phyloP scores from a whole-genome alignment of 306 rosid species.

The Sophora flavescens region DNA sequence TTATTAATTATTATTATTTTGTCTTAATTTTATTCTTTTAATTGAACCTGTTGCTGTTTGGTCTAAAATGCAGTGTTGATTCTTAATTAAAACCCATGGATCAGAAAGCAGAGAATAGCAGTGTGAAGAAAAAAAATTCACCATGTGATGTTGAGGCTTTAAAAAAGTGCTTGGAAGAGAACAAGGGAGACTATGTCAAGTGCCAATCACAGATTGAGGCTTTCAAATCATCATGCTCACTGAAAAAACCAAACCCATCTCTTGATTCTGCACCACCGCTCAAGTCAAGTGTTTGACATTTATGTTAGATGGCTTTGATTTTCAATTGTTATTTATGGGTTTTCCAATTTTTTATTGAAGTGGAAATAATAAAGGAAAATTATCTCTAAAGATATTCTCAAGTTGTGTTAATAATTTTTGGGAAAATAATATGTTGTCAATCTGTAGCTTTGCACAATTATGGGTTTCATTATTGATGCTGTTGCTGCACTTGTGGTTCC shows the following conservation, averaged over 20 bases:
- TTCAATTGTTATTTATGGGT: slow-evolving; percentile 24
- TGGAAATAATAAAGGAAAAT: background rate
- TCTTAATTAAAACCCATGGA: slow-evolving; percentile 55
- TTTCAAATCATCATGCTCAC: slow-evolving; percentile 75
- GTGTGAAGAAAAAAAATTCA: slow-evolving; percentile 58
- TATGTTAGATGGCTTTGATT: slow-evolving; percentile 16
- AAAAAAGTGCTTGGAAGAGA: slow-evolving; percentile 88
- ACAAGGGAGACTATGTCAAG: slow-evolving; percentile 81
- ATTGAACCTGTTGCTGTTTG: slow-evolving; percentile 9
- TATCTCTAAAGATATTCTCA: background rate
- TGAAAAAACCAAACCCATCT: slow-evolving; percentile 63
- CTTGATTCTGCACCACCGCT: slow-evolving; percentile 45
- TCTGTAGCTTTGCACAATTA: slow-evolving; percentile 25
- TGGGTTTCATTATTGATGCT: background rate
- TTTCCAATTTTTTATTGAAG: background rate
- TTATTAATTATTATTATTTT: background rate
- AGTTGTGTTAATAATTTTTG: slow-evolving; percentile 27
- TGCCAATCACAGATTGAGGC: slow-evolving; percentile 86
- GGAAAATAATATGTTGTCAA: slow-evolving; percentile 22
- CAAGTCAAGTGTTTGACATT: slow-evolving; percentile 33
- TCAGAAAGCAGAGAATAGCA: slow-evolving; percentile 45
- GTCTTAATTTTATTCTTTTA: background rate
- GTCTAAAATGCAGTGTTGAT: slow-evolving; percentile 42
- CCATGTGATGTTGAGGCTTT: slow-evolving; percentile 87
- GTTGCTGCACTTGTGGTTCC: slow-evolving; percentile 6